Evolutionary conservation across 805 yeast genomes (phyloP).

Genomic region (Nakazawaea anatomiae): DNA sequence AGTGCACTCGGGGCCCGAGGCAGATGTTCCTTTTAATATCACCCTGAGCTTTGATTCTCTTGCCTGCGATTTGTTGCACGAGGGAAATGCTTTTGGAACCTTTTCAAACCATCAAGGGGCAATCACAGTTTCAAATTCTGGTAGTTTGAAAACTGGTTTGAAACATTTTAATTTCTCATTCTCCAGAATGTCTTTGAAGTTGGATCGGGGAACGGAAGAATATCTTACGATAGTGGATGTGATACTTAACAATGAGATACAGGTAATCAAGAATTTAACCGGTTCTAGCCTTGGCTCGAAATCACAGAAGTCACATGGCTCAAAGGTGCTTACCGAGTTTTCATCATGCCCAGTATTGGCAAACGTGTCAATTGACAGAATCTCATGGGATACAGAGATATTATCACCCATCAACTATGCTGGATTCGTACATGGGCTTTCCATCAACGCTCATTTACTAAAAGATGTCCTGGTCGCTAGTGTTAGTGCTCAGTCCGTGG

Average conservation of each 20-base stretch:
- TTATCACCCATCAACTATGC: constrained; percentile 8
- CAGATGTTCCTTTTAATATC: constrained; percentile 17
- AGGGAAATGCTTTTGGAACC: constrained; percentile 3
- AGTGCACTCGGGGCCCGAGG: constrained; percentile 13
- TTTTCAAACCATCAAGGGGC: constrained; percentile 8
- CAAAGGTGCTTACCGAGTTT: not conserved
- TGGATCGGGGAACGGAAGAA: constrained; percentile 17
- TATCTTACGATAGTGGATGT: constrained; percentile 16
- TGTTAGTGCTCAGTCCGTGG: not conserved
- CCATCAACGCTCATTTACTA: not conserved
- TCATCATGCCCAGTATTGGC: constrained; percentile 1
- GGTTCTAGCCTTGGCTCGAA: not conserved
- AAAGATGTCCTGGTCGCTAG: constrained; percentile 4
- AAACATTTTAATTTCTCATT: constrained; percentile 15
- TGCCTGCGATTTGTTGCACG: constrained; percentile 9
- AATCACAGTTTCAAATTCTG: constrained; percentile 11
- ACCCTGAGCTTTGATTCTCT: constrained; percentile 11
- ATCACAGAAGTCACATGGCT: not conserved
- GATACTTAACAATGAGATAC: constrained; percentile 18
- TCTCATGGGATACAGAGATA: constrained; percentile 9
- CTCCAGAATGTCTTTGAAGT: constrained; percentile 12
- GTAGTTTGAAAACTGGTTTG: constrained; percentile 16
- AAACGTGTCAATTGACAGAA: not conserved
- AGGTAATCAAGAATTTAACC: constrained; percentile 9
- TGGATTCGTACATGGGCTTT: constrained; percentile 4